Evolutionary conservation across 1,139 yeast genomes (phyloP).

Genomic region (Pichia sp.): DNA sequence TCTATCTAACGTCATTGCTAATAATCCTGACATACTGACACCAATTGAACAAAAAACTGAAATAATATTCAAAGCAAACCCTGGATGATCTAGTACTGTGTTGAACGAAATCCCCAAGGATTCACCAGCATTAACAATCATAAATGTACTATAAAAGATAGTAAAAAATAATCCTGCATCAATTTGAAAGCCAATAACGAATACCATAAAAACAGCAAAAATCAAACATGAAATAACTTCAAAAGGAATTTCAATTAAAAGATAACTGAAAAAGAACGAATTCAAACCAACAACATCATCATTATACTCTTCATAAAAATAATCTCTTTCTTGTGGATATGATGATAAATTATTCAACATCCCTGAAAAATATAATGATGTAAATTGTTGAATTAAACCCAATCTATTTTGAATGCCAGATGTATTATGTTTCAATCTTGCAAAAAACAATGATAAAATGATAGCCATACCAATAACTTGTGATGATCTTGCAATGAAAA

Average conservation of each 20-base stretch:
- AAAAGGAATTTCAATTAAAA: slow-evolving; percentile 66
- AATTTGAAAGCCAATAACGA: slow-evolving; percentile 71
- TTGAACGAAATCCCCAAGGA: slow-evolving; percentile 75
- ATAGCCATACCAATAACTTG: slow-evolving; percentile 62
- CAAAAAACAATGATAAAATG: slow-evolving; percentile 60
- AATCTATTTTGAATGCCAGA: slow-evolving; percentile 61
- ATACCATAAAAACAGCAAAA: slow-evolving; percentile 55
- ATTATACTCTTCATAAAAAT: slow-evolving; percentile 71
- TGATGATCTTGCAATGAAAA: slow-evolving; percentile 57
- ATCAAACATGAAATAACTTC: slow-evolving; percentile 56
- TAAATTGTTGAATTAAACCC: slow-evolving; percentile 69
- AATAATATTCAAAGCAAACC: slow-evolving; percentile 69
- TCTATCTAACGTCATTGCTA: slow-evolving; percentile 68
- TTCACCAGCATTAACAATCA: slow-evolving; percentile 70
- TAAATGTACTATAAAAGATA: slow-evolving; percentile 48
- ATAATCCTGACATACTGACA: slow-evolving; percentile 78
- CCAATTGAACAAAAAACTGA: slow-evolving; percentile 61
- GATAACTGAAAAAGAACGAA: slow-evolving; percentile 61
- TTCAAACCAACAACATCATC: slow-evolving; percentile 66
- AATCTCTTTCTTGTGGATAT: slow-evolving; percentile 66
- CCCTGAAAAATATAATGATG: slow-evolving; percentile 72
- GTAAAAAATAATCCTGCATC: slow-evolving; percentile 62
- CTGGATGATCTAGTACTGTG: slow-evolving; percentile 67
- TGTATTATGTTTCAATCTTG: slow-evolving; percentile 56
- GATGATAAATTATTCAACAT: slow-evolving; percentile 69